phyloP scores from a whole-genome alignment of 2,329 filamentous ascomycete genomes.

The Trichoderma arundinaceum region DNA sequence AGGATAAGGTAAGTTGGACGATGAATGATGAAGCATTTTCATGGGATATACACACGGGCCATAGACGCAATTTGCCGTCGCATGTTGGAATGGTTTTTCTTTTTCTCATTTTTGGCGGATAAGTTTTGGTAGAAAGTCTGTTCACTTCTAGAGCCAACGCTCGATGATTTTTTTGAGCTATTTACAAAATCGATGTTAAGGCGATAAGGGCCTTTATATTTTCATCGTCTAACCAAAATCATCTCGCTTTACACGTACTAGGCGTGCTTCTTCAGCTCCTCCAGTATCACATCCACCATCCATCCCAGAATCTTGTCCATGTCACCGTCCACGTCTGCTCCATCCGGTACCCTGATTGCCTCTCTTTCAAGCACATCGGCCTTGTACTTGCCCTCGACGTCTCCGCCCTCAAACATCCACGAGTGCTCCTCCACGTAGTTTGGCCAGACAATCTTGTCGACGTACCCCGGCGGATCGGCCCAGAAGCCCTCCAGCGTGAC shows the following conservation, averaged over 20 bases:
- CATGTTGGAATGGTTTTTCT: background rate
- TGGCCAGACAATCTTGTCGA: slow-evolving; percentile 94
- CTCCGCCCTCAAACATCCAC: slow-evolving; percentile 75
- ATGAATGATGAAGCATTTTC: background rate
- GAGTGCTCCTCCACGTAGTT: slow-evolving; percentile 84
- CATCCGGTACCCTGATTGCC: slow-evolving; percentile 57
- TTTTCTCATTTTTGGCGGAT: slow-evolving; percentile 5
- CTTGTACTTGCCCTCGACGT: slow-evolving; percentile 66
- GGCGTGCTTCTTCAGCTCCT: slow-evolving; percentile 46
- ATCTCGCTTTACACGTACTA: background rate
- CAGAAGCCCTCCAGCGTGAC: slow-evolving; percentile 90
- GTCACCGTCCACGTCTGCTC: slow-evolving; percentile 55
- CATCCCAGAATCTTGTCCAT: slow-evolving; percentile 69
- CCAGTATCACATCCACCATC: slow-evolving; percentile 68
- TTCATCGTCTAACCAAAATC: background rate
- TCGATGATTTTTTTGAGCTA: background rate
- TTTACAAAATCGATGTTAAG: background rate
- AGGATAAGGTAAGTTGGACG: background rate
- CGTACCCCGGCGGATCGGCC: slow-evolving; percentile 92
- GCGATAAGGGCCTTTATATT: background rate
- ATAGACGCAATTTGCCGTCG: background rate
- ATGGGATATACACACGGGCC: background rate
- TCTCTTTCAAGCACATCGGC: slow-evolving; percentile 51
- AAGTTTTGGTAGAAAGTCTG: background rate
- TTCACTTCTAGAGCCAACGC: slow-evolving; percentile 13